Evolutionary conservation across 2,329 filamentous ascomycete genomes (phyloP), one percentile per base, ranked within the genome.

Genomic region (Aspergillus caelatus): DNA sequence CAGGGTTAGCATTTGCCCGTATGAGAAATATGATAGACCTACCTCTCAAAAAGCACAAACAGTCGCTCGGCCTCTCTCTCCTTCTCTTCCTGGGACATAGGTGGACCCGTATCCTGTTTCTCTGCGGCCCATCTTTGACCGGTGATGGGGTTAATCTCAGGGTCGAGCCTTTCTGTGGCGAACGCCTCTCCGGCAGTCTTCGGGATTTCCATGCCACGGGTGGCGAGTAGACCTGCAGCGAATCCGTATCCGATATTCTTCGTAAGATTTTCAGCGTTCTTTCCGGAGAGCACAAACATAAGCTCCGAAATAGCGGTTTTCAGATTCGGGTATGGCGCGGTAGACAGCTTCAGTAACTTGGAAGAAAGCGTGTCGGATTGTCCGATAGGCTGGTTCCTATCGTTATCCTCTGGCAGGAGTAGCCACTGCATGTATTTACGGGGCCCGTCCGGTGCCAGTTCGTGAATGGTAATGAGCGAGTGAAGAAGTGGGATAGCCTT

Each of bases 161-260:
- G 56, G 54, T 73, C 66, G 14, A 73, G 58, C 4, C 66, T 68
- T 23, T 69, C 63, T 5, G 71, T 76, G 41, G 81, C 82, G 71
- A 81, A 84, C 8, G 84, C 82, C 69, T 89, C 85, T 11, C 88
- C 79, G 1, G 88, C 86, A 60, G 84, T 88, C 63, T 88, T 84
- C 0, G 93, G 92, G 26, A 97, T 83, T 0, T 89, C 84, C 14
- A 98, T 88, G 61, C 95, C 92, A 66, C 94, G 91, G 66, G 91
- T 90, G 80, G 94, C 90, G 19, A 99, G 81, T 74, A 95, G 97
- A 0, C 95, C 95, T 0, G 93, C 92, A 0, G 95, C 95, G 73
- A 92, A 97, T 0, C 95, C 95, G 74, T 97, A 99, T 0, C 95
- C 95, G 14, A 99, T 92, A 69, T 97, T 97, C 58, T 91, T 85